Conservation (phyloP, 129 eudicot species). For the Rutidosis leptorrhynchoides region DNA sequence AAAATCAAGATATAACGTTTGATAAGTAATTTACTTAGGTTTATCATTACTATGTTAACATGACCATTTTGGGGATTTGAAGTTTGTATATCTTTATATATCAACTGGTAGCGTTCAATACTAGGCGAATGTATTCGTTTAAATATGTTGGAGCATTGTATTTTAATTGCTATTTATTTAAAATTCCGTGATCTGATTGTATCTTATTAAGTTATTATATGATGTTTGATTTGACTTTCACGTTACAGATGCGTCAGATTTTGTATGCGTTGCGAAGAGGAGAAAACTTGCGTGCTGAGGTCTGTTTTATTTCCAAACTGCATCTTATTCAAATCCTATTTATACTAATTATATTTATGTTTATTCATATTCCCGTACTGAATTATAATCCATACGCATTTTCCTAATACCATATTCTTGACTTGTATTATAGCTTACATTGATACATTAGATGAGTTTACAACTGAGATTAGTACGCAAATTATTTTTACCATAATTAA, state of each 20-base stretch:
- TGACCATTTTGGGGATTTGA: not conserved
- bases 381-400: no score
- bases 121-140: not conserved
- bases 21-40: not conserved
- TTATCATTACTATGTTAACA: not conserved
- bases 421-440: no score
- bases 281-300: conserved; percentile 70
- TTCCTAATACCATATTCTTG: no score
- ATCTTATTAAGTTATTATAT: not conserved
- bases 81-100: not conserved
- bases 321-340: no score
- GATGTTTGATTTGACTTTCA: conserved; percentile 1
- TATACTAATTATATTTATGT: no score
- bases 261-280: conserved; percentile 78
- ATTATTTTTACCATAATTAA: no score
- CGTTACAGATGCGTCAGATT: conserved; percentile 70
- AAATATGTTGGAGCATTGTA: not conserved
- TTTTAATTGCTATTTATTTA: not conserved
- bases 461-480: no score
- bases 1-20: no score
- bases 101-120: not conserved
- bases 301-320: no score
- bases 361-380: no score
- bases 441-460: no score
- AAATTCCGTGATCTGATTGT: not conserved